phyloP scores from a whole-genome alignment of 2,329 filamentous ascomycete species.

The Calonectria ilicicola region DNA sequence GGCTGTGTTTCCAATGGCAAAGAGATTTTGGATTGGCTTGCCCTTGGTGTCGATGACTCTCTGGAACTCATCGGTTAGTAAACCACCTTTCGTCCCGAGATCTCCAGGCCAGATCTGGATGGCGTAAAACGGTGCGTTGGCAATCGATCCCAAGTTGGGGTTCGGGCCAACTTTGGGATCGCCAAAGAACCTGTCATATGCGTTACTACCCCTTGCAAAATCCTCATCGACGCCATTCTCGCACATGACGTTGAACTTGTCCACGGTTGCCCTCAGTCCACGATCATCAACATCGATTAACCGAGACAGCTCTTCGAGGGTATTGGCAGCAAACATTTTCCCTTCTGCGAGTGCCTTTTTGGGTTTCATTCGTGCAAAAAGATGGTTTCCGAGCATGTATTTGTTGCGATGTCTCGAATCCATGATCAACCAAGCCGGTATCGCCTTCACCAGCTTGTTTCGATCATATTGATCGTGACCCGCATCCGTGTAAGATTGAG shows the following conservation, averaged over 20 bases:
- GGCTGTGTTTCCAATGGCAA: slow-evolving; percentile 14
- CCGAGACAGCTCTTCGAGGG: background rate
- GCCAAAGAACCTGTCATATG: background rate
- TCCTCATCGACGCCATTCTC: background rate
- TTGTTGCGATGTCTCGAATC: background rate
- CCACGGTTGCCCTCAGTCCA: background rate
- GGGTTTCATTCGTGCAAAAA: background rate
- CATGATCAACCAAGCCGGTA: background rate
- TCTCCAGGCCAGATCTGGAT: background rate
- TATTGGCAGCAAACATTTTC: background rate
- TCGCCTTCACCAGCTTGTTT: background rate
- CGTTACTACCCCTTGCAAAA: background rate
- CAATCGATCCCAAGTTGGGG: background rate
- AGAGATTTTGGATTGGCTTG: background rate
- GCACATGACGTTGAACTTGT: background rate
- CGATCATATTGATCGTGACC: background rate
- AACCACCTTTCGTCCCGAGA: background rate
- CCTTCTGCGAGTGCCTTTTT: background rate
- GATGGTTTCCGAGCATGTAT: background rate
- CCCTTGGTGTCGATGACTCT: background rate
- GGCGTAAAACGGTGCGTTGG: background rate
- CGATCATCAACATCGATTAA: background rate
- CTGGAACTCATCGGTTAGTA: background rate
- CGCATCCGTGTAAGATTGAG: background rate
- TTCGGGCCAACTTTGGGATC: background rate